Evolutionary conservation across 306 rosid genomes (phyloP), one percentile per base, ranked within the genome.

Genomic region (Dryas octopetala): DNA sequence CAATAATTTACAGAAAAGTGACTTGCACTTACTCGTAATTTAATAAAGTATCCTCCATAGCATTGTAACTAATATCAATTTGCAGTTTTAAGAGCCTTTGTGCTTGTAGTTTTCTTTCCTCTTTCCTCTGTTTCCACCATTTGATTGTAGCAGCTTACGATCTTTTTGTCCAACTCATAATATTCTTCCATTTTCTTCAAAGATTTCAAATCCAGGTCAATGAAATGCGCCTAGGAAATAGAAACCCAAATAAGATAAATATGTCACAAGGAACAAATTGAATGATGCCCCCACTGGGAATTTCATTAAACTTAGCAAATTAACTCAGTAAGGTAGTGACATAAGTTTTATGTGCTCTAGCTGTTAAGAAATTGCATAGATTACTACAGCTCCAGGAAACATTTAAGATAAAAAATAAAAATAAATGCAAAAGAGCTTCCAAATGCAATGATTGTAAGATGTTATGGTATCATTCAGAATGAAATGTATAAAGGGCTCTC

Each of bases 161-260:
- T 89, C 85, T 88, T 89, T 90, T 89, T 85, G 71, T 96, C 99
- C 74, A 90, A 81, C 70, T 90, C 90, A 87, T 86, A 96, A 80
- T 92, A 90, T 77, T 88, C 89, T 86, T 89, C 93, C 96, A 96
- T 90, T 79, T 88, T 96, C 84, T 80, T 84, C 88, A 90, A 55
- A 71, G 88, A 84, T 82, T 92, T 96, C 87, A 96, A 74, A 86
- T 96, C 96, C 88, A 96, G 85, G 82, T 96, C 99, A 59, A 96
- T 86, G 81, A 92, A 92, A 77, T 84, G 73, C 45, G 81, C 92
- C 98, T 92, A 74, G 23, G 59, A 86, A 81, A 74, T 80, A 65
- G 76, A 71, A 78, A 70, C 70, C 55, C 64, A 69, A 66, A 32
- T 78, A 77, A 79, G 83, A 62, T 54, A 66, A 55, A 71, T 81